phyloP scores from a whole-genome alignment of 2,329 filamentous ascomycete genomes.

The Ceratocystis papillata region DNA sequence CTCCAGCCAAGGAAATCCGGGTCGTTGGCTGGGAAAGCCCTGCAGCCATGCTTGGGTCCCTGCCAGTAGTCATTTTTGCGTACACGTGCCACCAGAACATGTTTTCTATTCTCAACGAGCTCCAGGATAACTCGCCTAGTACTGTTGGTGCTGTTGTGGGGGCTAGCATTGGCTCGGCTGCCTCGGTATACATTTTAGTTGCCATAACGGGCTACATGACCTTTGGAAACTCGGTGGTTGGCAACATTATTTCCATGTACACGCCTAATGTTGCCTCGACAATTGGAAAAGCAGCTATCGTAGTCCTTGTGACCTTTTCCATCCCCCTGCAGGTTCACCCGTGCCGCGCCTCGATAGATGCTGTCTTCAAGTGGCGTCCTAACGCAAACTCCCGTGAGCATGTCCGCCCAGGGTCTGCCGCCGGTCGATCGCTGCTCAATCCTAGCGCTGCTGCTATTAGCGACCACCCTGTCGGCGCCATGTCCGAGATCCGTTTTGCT shows the following conservation, averaged over 20 bases:
- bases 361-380: slow-evolving; percentile 86
- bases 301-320: slow-evolving; percentile 90
- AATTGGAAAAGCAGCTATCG: slow-evolving; percentile 88
- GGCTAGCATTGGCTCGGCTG: slow-evolving; percentile 80
- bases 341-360: slow-evolving; percentile 87
- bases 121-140: slow-evolving; percentile 66
- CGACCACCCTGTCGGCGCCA: slow-evolving; percentile 33
- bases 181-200: slow-evolving; percentile 75
- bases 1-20: slow-evolving; percentile 62
- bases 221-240: slow-evolving; percentile 78
- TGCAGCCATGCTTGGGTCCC: slow-evolving; percentile 66
- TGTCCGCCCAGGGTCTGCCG: slow-evolving; percentile 35
- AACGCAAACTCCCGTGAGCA: slow-evolving; percentile 32
- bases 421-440: slow-evolving; percentile 38
- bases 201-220: slow-evolving; percentile 93
- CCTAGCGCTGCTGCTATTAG: slow-evolving; percentile 34
- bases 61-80: slow-evolving; percentile 96
- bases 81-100: slow-evolving; percentile 99
- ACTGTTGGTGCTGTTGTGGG: slow-evolving; percentile 67
- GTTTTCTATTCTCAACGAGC: slow-evolving; percentile 97
- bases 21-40: slow-evolving; percentile 69
- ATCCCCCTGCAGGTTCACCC: slow-evolving; percentile 93
- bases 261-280: slow-evolving; percentile 69
- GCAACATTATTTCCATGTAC: slow-evolving; percentile 93
- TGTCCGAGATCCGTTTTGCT: slow-evolving; percentile 73